Evolutionary conservation across 129 eudicot species (phyloP).

Genomic region (Escallonia rubra): DNA sequence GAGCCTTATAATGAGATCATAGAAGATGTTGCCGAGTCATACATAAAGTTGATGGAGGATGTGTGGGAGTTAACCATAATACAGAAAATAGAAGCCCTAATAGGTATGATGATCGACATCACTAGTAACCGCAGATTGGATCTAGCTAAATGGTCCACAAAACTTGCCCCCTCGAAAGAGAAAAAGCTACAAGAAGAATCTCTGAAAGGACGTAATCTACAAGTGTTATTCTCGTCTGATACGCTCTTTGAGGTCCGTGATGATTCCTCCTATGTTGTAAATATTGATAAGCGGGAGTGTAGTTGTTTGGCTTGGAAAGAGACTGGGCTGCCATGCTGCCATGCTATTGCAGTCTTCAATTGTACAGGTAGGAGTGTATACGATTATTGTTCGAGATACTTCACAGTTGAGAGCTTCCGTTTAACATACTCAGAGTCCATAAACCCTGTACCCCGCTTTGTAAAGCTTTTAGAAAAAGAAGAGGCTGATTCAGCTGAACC

Average conservation of each 20-base stretch:
- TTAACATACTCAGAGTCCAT: conserved; percentile 48
- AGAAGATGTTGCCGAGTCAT: conserved; percentile 40
- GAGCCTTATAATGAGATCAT: conserved; percentile 54
- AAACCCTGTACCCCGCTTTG: conserved; percentile 36
- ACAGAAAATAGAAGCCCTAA: conserved; percentile 61
- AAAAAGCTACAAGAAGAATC: conserved; percentile 44
- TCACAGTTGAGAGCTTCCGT: conserved; percentile 58
- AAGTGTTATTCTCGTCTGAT: conserved; percentile 68
- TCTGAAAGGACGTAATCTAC: conserved; percentile 39
- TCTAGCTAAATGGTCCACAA: conserved; percentile 50
- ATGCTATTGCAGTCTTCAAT: conserved; percentile 66
- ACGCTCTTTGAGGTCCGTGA: conserved; percentile 75
- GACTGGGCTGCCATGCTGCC: conserved; percentile 65
- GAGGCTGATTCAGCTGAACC: conserved; percentile 24
- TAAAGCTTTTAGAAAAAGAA: conserved; percentile 20
- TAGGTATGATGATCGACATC: conserved; percentile 32
- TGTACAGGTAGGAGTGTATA: conserved; percentile 43
- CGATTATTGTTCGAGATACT: conserved; percentile 53
- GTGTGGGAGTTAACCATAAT: conserved; percentile 41
- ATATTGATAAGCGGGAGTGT: conserved; percentile 56
- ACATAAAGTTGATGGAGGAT: conserved; percentile 48
- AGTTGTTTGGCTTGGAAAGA: conserved; percentile 77
- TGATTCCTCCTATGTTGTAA: conserved; percentile 68
- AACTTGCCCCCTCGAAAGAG: conserved; percentile 64
- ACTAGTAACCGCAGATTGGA: conserved; percentile 38